phyloP scores from a whole-genome alignment of 176 grass and related monocot species.

The Zoysia pacifica region DNA sequence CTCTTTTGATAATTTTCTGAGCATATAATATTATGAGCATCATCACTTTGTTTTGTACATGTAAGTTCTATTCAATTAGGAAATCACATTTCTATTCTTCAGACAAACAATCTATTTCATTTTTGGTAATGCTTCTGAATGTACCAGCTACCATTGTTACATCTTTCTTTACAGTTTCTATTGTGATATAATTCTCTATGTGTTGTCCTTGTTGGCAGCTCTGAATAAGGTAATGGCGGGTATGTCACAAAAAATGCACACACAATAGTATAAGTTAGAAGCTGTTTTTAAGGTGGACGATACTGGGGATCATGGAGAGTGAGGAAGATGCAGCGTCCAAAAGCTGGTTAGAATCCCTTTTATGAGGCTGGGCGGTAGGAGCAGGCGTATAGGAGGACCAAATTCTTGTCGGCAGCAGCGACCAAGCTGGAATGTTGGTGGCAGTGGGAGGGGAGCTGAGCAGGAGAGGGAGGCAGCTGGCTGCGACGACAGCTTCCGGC shows the following conservation, averaged over 20 bases:
- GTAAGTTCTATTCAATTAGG: conserved; percentile 8
- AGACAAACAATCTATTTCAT: neutral
- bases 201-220: neutral
- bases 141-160: neutral
- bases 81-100: neutral
- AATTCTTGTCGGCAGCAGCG: too few species aligned
- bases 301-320: too few species aligned
- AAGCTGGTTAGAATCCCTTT: too few species aligned
- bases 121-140: conserved; percentile 22
- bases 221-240: neutral
- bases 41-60: neutral
- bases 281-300: neutral
- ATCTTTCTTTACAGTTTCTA: conserved; percentile 14
- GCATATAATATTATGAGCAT: neutral
- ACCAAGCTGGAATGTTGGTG: too few species aligned
- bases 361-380: too few species aligned
- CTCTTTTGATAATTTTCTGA: too few species aligned
- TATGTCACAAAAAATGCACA: neutral
- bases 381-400: too few species aligned
- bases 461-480: too few species aligned
- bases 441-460: too few species aligned
- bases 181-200: neutral
- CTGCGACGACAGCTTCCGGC: too few species aligned
- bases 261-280: neutral
- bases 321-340: too few species aligned